These are phyloP conservation scores for Basidioascus undulatus DNA, from an alignment of 768 basidiomycete genomes.

Conservation along the genomic window DNA sequence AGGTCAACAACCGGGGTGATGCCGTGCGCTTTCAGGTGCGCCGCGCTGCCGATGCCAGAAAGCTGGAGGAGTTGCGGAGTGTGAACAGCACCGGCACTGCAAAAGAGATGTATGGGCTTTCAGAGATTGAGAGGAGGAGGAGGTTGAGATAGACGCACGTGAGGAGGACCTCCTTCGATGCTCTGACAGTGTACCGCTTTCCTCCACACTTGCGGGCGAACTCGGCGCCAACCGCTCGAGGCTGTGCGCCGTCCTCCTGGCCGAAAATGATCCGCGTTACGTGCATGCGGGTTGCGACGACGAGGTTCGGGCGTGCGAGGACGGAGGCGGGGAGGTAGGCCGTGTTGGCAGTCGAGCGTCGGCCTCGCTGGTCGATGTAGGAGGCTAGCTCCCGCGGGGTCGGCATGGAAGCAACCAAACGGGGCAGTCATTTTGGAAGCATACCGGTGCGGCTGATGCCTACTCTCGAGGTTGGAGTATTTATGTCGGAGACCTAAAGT, in stretches of 20 bases:
- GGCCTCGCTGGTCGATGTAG: conserved; percentile 4
- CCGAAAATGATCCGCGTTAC: conserved; percentile 8
- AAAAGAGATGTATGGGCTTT: background rate
- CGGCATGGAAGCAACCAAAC: background rate
- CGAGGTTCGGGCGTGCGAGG: conserved; percentile 8
- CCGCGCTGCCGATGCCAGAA: conserved; percentile 42
- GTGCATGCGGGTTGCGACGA: conserved; percentile 2
- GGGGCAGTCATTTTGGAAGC: background rate
- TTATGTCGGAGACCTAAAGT: background rate
- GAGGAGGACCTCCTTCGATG: conserved; percentile 7
- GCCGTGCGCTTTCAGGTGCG: conserved; percentile 27
- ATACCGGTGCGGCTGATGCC: background rate
- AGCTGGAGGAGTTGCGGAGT: conserved; percentile 21
- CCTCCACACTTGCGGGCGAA: conserved; percentile 6
- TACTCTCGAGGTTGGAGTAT: background rate
- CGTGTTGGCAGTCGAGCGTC: conserved; percentile 4
- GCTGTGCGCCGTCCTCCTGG: no score
- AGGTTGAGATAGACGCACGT: conserved; percentile 6
- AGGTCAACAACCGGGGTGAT: conserved; percentile 38
- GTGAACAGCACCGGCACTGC: conserved; percentile 19
- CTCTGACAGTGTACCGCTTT: conserved; percentile 3
- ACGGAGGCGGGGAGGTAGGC: conserved; percentile 9
- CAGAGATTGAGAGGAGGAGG: background rate
- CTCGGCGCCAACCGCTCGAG: conserved; percentile 8
- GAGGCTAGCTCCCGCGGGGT: background rate